Evolutionary conservation across 2,329 filamentous ascomycete species (phyloP).

Genomic region (Stagonosporopsis tanaceti): DNA sequence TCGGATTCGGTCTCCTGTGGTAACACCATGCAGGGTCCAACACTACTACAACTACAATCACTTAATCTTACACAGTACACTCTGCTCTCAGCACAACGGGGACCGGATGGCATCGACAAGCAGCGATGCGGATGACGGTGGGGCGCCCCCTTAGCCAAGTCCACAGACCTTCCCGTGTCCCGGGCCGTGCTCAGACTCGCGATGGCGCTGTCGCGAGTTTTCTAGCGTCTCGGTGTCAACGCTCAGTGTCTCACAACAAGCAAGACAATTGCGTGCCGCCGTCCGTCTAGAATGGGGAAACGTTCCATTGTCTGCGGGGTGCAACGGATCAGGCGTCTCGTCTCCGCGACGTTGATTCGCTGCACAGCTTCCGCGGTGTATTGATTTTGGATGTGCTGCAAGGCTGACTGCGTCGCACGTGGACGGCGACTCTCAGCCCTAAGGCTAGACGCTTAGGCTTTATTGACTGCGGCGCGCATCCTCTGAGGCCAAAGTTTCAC

Average conservation of each 20-base stretch:
- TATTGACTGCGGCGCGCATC: conserved; percentile 16
- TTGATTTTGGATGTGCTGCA: conserved; percentile 19
- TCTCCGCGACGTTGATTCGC: conserved; percentile 7
- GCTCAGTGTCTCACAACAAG: conserved; percentile 11
- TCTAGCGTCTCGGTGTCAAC: conserved; percentile 13
- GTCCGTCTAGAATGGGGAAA: conserved; percentile 3
- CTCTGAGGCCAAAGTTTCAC: conserved; percentile 12
- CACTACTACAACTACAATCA: conserved; percentile 1
- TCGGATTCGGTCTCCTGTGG: neutral
- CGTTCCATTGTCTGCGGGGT: conserved; percentile 14
- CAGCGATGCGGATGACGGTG: conserved; percentile 11
- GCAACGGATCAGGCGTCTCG: conserved; percentile 4
- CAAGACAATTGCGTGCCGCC: conserved; percentile 1
- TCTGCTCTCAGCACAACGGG: neutral
- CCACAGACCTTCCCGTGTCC: conserved; percentile 17
- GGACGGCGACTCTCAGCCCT: conserved; percentile 21
- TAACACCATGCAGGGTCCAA: conserved; percentile 16
- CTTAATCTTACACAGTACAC: neutral
- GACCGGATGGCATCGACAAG: neutral
- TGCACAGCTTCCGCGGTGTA: conserved; percentile 12
- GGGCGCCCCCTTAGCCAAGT: conserved; percentile 20
- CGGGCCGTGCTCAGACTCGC: conserved; percentile 17
- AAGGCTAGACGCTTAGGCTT: conserved; percentile 22
- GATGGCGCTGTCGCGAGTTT: conserved; percentile 14
- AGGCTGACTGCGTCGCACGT: conserved; percentile 23